phyloP scores from a whole-genome alignment of 306 rosid genomes.

The Quercus engelmannii region DNA sequence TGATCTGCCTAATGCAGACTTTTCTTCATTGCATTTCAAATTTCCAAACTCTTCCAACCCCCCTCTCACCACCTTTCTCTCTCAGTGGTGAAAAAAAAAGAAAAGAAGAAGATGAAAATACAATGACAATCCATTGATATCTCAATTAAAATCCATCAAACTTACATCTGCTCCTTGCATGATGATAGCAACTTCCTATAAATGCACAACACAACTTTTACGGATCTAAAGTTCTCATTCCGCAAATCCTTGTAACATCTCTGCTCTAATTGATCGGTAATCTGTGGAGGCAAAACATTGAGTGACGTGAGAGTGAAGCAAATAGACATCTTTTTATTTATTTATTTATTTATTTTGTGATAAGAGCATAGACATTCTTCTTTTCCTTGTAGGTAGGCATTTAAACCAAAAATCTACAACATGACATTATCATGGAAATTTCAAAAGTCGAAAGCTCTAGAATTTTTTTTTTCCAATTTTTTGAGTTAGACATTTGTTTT shows the following conservation, averaged over 20 bases:
- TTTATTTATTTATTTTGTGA: too few relatives aligned
- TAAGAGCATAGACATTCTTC: not conserved
- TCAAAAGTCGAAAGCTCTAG: not conserved
- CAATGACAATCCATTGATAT: not conserved
- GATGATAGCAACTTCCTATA: constrained; percentile 66
- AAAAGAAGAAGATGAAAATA: not conserved
- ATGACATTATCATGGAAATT: not conserved
- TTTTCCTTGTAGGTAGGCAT: not conserved
- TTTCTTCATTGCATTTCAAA: not conserved
- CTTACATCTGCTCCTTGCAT: constrained; percentile 95
- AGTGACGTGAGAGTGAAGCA: constrained; percentile 18
- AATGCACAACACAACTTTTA: constrained; percentile 61
- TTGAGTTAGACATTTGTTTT: not conserved
- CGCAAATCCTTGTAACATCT: constrained; percentile 89
- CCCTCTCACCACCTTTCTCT: not conserved
- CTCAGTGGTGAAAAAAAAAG: not conserved
- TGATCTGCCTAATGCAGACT: not conserved
- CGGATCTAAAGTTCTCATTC: constrained; percentile 66
- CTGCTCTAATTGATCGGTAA: constrained; percentile 73
- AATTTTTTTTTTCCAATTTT: not conserved
- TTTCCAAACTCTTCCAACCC: not conserved
- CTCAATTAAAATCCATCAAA: constrained; percentile 22
- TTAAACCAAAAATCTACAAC: not conserved
- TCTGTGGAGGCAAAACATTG: constrained; percentile 47
- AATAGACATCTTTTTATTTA: not conserved